Percentiles rank a stretch among this genome's conserved stretches.
These are phyloP conservation scores for Monosporozyma servazzii DNA, from an alignment of 805 yeast genomes.

Conservation along the genomic window DNA sequence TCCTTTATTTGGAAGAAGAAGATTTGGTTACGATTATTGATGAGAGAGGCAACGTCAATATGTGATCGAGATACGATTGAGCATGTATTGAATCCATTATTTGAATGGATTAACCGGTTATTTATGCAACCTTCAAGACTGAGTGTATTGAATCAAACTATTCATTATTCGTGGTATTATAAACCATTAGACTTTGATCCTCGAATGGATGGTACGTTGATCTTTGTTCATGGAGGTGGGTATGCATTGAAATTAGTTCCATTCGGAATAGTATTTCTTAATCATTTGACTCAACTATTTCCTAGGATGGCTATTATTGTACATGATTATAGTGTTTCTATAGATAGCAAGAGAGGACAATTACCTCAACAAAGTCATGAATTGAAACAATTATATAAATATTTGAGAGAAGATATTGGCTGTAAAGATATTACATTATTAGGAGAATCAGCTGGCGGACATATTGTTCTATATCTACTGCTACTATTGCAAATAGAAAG, in stretches of 20 bases:
- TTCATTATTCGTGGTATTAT: conserved; percentile 6
- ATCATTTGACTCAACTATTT: conserved; percentile 7
- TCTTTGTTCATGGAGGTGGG: conserved; percentile 25
- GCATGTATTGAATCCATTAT: conserved; percentile 13
- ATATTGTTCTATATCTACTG: conserved; percentile 13
- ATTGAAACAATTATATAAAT: conserved; percentile 8
- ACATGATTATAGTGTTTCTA: conserved; percentile 15
- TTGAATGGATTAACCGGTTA: conserved; percentile 1
- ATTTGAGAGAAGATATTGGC: conserved; percentile 3
- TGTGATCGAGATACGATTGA: conserved; percentile 6
- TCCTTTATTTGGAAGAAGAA: neutral
- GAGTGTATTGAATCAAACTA: neutral
- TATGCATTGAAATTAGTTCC: conserved; percentile 15
- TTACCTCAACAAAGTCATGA: conserved; percentile 6
- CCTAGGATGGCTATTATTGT: conserved; percentile 13
- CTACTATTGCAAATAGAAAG: conserved; percentile 6
- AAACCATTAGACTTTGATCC: conserved; percentile 13
- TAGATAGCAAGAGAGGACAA: conserved; percentile 3
- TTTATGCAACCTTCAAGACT: neutral
- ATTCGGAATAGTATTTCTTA: conserved; percentile 9
- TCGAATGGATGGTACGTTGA: conserved; percentile 10
- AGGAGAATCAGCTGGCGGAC: conserved; percentile 27
- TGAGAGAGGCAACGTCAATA: conserved; percentile 12
- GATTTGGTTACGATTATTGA: conserved; percentile 6
- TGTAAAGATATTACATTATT: conserved; percentile 11